These are phyloP conservation scores for Candida neerlandica DNA, from an alignment of 1,139 yeast genomes.

Conservation along the genomic window DNA sequence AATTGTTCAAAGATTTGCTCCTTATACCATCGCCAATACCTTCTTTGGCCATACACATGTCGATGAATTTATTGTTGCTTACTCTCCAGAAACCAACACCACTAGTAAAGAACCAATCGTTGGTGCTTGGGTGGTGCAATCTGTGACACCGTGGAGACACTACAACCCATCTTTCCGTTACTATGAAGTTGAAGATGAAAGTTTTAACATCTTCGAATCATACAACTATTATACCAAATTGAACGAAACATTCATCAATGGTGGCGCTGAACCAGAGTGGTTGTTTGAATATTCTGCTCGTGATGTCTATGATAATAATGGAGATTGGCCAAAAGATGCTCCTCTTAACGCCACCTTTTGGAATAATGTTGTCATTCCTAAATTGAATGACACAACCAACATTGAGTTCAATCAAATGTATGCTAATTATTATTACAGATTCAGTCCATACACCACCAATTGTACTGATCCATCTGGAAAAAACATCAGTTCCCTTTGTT, in stretches of 20 bases:
- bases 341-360: slow-evolving; percentile 65
- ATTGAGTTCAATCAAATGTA: slow-evolving; percentile 49
- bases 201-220: slow-evolving; percentile 64
- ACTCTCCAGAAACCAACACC: too few species aligned
- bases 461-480: slow-evolving; percentile 37
- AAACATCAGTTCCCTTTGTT: slow-evolving; percentile 11
- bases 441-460: slow-evolving; percentile 51
- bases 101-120: too few species aligned
- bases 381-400: slow-evolving; percentile 35
- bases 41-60: slow-evolving; percentile 50
- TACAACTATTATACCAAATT: slow-evolving; percentile 57
- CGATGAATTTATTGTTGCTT: too few species aligned
- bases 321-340: slow-evolving; percentile 52
- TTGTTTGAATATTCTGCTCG: slow-evolving; percentile 57
- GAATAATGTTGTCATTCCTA: slow-evolving; percentile 44
- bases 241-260: slow-evolving; percentile 52
- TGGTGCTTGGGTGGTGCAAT: slow-evolving; percentile 20
- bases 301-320: slow-evolving; percentile 46
- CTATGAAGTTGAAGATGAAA: slow-evolving; percentile 65
- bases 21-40: slow-evolving; percentile 65
- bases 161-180: slow-evolving; percentile 25
- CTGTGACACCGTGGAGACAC: slow-evolving; percentile 18
- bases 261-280: slow-evolving; percentile 57
- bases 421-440: slow-evolving; percentile 50
- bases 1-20: slow-evolving; percentile 67